Conservation (phyloP, 176 grass and related monocot genomes). For the Ensete ventricosum region DNA sequence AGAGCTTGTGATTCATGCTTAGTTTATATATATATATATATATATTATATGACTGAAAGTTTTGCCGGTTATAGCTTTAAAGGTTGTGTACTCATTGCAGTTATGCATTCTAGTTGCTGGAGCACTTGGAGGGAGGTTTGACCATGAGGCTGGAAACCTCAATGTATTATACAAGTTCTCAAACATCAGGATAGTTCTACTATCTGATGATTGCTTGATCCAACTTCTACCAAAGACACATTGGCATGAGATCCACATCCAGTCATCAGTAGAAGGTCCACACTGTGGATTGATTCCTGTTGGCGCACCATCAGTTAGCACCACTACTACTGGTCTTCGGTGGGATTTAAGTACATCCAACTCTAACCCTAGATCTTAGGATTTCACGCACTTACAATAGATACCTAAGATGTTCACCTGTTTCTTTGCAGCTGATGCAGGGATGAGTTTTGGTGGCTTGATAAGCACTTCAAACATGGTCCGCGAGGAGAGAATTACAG, state of each 20-base stretch:
- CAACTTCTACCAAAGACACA: constrained; percentile 69
- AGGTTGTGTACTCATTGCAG: constrained; percentile 29
- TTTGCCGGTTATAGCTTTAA: background rate
- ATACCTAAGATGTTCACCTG: background rate
- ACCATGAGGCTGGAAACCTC: constrained; percentile 95
- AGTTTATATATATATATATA: no score
- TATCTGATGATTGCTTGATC: constrained; percentile 72
- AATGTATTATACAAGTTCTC: constrained; percentile 71
- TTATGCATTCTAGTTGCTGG: constrained; percentile 71
- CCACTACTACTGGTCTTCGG: constrained; percentile 68
- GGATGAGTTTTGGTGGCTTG: constrained; percentile 69
- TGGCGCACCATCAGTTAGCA: constrained; percentile 38
- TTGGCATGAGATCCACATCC: constrained; percentile 50
- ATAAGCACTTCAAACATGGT: constrained; percentile 89
- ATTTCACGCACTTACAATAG: background rate
- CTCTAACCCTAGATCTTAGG: background rate
- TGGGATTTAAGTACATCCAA: constrained; percentile 53
- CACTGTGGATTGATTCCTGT: constrained; percentile 85
- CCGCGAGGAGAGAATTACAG: constrained; percentile 42
- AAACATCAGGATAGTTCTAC: constrained; percentile 45
- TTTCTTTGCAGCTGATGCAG: constrained; percentile 11
- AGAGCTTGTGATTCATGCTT: no score
- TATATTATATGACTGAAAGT: no score
- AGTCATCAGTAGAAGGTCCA: constrained; percentile 48
- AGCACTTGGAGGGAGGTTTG: constrained; percentile 83